Base-by-base conservation (phyloP, 495 filamentous ascomycete genomes). In the Penicillium nucicola region DNA sequence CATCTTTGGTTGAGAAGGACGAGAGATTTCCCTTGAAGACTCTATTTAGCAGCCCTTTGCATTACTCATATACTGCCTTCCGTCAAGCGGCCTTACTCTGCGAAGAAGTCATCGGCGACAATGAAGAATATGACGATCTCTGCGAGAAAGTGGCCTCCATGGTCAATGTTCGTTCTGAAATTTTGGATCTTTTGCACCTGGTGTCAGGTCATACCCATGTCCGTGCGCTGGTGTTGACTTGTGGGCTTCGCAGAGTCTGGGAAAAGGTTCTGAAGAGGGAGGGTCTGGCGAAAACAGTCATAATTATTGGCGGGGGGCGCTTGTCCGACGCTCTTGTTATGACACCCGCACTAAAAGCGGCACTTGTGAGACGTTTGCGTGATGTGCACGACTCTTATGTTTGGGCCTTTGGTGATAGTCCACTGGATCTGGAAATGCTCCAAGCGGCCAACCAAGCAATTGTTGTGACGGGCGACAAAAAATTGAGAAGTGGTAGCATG, bases 381-480 rank as follows among this genome's bases (percentile, higher is more conserved):
- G 25, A 60, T 5, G 7, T 8, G 9, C 52, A 76, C 46, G 10
- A 67, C 0, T 34, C 72, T 20, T 65, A 75, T 38, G 76, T 84
- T 18, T 81, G 74, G 63, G 84, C 82, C 0, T 83, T 87, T 57
- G 83, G 85, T 45, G 83, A 86, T 54, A 82, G 83, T 58, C 71
- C 72, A 1, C 48, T 85, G 25, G 84, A 87, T 59, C 22, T 87
- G 19, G 61, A 65, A 13, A 87, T 88, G 84, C 43, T 86, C 18
- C 45, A 22, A 4, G 55, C 66, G 38, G 82, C 84, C 23, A 57
- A 87, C 58, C 48, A 77, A 50, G 80, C 83, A 20, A 56, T 85
- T 28, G 68, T 87, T 13, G 76, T 87, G 1, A 80, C 83, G 18
- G 81, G 83, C 18, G 60, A 78, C 5, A 62, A 77, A 57, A 14